A percentile compares a stretch with the other conserved stretches of the same genome.
Conservation (phyloP, 306 rosid genomes). For the Hippophae tibetana region DNA sequence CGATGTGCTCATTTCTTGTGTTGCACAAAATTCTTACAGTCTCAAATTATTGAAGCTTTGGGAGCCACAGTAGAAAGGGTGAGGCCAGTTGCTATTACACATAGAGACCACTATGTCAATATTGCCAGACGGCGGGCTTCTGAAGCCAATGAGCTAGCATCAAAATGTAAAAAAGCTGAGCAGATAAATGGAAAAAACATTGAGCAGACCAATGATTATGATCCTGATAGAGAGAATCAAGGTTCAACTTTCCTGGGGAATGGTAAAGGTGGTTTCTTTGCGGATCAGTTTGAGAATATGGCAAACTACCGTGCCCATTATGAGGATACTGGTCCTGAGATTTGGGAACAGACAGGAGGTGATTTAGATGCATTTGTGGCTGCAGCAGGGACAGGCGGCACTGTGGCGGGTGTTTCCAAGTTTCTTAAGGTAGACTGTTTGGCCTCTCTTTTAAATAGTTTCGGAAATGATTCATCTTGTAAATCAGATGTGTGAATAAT, state of each 20-base stretch:
- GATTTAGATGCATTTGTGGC: slow-evolving; percentile 72
- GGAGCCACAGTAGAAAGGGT: slow-evolving; percentile 93
- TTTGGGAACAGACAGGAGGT: slow-evolving; percentile 76
- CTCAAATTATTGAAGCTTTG: slow-evolving; percentile 72
- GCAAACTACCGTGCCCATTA: slow-evolving; percentile 83
- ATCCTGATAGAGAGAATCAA: slow-evolving; percentile 23
- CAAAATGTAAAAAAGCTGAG: slow-evolving; percentile 21
- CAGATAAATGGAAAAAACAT: slow-evolving; percentile 23
- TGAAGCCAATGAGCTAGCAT: slow-evolving; percentile 62
- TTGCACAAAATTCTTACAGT: slow-evolving; percentile 30
- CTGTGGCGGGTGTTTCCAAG: slow-evolving; percentile 76
- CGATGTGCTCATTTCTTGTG: background rate
- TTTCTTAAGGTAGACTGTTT: slow-evolving; percentile 37
- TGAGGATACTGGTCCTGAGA: slow-evolving; percentile 90
- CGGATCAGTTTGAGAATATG: slow-evolving; percentile 86
- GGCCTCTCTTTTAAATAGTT: slow-evolving; percentile 4
- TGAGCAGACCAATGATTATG: slow-evolving; percentile 29
- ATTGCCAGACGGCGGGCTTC: slow-evolving; percentile 69
- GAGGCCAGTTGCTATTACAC: slow-evolving; percentile 86
- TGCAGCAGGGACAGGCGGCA: slow-evolving; percentile 94
- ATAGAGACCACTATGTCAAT: slow-evolving; percentile 78
- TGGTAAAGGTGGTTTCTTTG: slow-evolving; percentile 79
- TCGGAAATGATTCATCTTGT: background rate
- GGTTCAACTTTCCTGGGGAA: slow-evolving; percentile 22
- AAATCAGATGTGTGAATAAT: slow-evolving; percentile 11